Conservation (phyloP, 2,329 filamentous ascomycete genomes). For the Beauveria sp. region DNA sequence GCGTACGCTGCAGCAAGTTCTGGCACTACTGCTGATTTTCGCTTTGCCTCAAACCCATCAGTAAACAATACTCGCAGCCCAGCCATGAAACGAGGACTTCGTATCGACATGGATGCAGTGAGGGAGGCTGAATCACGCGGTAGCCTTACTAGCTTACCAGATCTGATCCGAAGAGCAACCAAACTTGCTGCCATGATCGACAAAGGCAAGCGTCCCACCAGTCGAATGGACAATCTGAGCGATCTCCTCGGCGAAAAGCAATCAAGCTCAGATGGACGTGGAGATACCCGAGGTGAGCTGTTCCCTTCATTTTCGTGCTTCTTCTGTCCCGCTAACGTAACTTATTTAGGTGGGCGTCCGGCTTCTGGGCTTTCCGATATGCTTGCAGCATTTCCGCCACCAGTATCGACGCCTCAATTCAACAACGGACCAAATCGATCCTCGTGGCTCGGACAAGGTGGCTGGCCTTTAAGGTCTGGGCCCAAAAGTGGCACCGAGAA, state of each 20-base stretch:
- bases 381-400: conserved; percentile 58
- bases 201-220: conserved; percentile 60
- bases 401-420: conserved; percentile 38
- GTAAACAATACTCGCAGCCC: conserved; percentile 37
- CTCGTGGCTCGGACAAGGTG: conserved; percentile 32
- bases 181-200: conserved; percentile 82
- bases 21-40: conserved; percentile 30
- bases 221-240: conserved; percentile 46
- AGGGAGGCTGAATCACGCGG: conserved; percentile 74
- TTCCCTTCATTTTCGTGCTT: neutral
- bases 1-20: conserved; percentile 43
- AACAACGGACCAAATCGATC: conserved; percentile 35
- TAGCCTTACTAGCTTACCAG: conserved; percentile 84
- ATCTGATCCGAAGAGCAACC: conserved; percentile 84
- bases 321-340: conserved; percentile 15
- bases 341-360: conserved; percentile 34
- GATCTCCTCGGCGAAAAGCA: conserved; percentile 41
- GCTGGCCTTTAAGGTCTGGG: conserved; percentile 10
- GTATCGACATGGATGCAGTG: conserved; percentile 74
- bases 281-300: conserved; percentile 31
- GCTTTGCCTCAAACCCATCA: conserved; percentile 18
- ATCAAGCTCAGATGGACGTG: conserved; percentile 29
- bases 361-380: conserved; percentile 54
- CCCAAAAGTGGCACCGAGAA: conserved; percentile 13
- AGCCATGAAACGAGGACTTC: conserved; percentile 58